Conservation (phyloP, 495 filamentous ascomycete species). For the Neurospora sp. region DNA sequence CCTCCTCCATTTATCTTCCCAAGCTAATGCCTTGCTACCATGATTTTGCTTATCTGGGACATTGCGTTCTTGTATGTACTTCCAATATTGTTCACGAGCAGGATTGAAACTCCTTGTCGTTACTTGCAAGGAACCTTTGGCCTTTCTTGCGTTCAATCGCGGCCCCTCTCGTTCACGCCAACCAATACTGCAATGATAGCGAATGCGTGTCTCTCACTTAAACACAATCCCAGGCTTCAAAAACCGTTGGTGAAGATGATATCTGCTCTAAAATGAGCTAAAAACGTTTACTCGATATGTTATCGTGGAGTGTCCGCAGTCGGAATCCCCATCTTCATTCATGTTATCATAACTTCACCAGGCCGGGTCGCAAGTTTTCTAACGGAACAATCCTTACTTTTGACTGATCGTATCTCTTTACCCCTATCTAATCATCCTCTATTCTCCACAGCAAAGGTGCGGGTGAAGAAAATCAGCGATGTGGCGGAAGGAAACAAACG, state of each 20-base stretch:
- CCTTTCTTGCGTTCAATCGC: background rate
- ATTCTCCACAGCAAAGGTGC: background rate
- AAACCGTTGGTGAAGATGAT: background rate
- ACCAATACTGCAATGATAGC: background rate
- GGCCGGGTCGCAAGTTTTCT: background rate
- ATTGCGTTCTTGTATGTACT: background rate
- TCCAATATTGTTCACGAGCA: background rate
- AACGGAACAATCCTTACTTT: background rate
- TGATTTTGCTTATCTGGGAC: background rate
- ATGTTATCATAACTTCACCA: background rate
- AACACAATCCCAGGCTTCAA: background rate
- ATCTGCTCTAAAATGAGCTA: background rate
- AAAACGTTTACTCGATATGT: background rate
- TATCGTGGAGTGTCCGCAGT: conserved; percentile 3
- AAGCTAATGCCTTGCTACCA: background rate
- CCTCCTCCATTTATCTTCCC: background rate
- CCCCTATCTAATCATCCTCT: background rate
- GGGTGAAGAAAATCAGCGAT: background rate
- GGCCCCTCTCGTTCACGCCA: background rate
- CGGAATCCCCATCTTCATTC: background rate
- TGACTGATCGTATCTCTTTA: background rate
- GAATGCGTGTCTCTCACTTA: background rate
- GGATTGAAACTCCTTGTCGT: background rate
- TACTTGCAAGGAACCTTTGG: background rate
- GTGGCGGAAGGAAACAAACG: background rate